Base-by-base conservation (phyloP, 306 rosid species). In the Prunus armeniaca region DNA sequence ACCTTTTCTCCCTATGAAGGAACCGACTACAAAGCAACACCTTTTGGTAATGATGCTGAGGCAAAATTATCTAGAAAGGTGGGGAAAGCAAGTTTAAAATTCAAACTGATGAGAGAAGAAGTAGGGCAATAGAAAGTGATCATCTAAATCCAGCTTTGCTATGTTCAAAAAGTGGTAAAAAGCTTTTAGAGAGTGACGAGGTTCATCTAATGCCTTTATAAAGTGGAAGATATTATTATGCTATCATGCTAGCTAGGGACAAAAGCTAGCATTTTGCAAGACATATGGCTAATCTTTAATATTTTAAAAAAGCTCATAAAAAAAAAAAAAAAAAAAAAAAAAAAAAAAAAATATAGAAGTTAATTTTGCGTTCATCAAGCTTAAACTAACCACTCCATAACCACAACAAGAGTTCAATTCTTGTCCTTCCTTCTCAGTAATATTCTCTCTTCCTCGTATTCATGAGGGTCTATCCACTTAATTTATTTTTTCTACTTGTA, bases 1-100 rank as follows among this genome's bases (percentile, higher is more conserved):
- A 67, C 22, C 20, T 81, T 89, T 84, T 77, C 81, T 78, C 82
- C 82, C 88, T 84, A 15, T 51, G 79, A 89, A 89, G 91, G 81
- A 91, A 89, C 89, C 91, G 83, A 82, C 83, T 82, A 58, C 50
- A 84, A 89, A 86, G 92, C 89, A 88, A 76, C 77, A 77, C 87
- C 90, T 89, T 91, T 89, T 85, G 55, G 83, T 76, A 86, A 91
- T 85, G 90, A 91, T 91, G 71, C 82, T 50, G 25, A 78, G 77
- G 77, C 43, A 58, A 60, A 73, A 25, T 38, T 24, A 41, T 43
- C 12, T 41, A 22, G 25, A 66, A 6, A 74, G 65, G 68, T 63
- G 12, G 76, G 81, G 79, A 77, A 46, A 78, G 58, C 30, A 76
- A 32, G 73, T 67, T 80, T 41, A 73, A 65, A 91, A 78, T 83